A percentile compares a stretch with the other conserved stretches of the same genome.
These are phyloP conservation scores for Colletotrichum sp. DNA, from an alignment of 2,329 filamentous ascomycete genomes.

Conservation along the genomic window DNA sequence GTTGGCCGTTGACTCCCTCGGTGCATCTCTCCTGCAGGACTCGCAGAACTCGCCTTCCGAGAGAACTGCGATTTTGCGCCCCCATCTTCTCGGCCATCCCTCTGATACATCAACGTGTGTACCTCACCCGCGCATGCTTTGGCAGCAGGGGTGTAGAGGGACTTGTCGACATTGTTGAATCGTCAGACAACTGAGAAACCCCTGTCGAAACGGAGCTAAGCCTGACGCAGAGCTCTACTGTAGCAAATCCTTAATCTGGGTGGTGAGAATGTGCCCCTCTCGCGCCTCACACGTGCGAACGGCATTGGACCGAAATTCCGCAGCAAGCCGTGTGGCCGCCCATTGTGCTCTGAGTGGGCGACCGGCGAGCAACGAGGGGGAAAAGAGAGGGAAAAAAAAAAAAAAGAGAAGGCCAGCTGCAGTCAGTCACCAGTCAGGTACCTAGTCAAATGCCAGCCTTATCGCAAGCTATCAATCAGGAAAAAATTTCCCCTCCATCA, in stretches of 20 bases:
- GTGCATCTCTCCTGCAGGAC: not conserved
- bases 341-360: not conserved
- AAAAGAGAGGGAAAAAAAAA: not conserved
- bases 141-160: not conserved
- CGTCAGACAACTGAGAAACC: slow-evolving; percentile 15
- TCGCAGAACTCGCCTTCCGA: not conserved
- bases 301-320: slow-evolving; percentile 19
- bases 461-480: not conserved
- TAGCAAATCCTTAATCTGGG: not conserved
- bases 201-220: slow-evolving; percentile 15
- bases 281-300: slow-evolving; percentile 12
- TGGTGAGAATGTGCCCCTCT: slow-evolving; percentile 16
- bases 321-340: slow-evolving; percentile 2
- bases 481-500: not conserved
- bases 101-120: not conserved
- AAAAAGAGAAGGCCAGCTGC: not conserved
- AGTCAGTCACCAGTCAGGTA: not conserved
- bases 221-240: not conserved
- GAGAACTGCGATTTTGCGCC: not conserved
- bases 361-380: not conserved
- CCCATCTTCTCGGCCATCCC: not conserved
- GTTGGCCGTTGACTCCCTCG: not conserved
- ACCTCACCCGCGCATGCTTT: not conserved
- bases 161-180: slow-evolving; percentile 1
- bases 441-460: not conserved